Evolutionary conservation across 2,329 filamentous ascomycete species (phyloP).

Genomic region (Aphanocladium album): DNA sequence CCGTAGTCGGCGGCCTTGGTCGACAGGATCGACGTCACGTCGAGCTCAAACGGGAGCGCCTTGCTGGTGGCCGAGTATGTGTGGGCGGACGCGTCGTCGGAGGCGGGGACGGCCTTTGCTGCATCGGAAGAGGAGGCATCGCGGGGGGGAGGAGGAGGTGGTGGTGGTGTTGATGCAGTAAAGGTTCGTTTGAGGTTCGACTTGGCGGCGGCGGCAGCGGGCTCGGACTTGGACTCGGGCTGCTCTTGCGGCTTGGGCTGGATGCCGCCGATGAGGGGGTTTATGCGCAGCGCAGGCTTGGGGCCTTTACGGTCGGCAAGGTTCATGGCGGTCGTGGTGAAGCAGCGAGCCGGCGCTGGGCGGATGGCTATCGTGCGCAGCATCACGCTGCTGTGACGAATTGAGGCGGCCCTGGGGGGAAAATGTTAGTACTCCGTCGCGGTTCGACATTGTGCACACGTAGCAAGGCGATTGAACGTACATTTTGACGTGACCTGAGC

Average conservation of each 20-base stretch:
- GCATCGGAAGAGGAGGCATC: not conserved
- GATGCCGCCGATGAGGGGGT: conserved; percentile 8
- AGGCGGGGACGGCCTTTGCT: not conserved
- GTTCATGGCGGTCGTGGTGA: conserved; percentile 3
- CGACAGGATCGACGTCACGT: conserved; percentile 33
- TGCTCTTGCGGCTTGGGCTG: not conserved
- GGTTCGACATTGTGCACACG: not conserved
- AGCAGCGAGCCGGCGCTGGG: not conserved
- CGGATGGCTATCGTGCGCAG: not conserved
- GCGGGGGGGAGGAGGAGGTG: conserved; percentile 7
- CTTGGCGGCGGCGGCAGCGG: conserved; percentile 17
- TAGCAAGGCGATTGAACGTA: not conserved
- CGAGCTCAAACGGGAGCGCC: conserved; percentile 18
- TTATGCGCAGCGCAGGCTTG: conserved; percentile 8
- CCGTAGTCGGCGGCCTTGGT: conserved; percentile 23
- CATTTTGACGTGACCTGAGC: conserved; percentile 3
- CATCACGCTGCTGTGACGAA: conserved; percentile 11
- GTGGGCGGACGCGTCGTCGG: not conserved
- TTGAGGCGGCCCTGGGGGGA: conserved; percentile 4
- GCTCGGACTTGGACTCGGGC: conserved; percentile 23
- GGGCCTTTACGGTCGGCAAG: conserved; percentile 3
- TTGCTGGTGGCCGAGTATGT: conserved; percentile 13
- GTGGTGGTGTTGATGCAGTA: no score
- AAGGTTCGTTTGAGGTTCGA: conserved; percentile 15
- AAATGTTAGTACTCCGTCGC: not conserved